Conservation (phyloP, 2,329 filamentous ascomycete species). For the Exophiala viscosa region DNA sequence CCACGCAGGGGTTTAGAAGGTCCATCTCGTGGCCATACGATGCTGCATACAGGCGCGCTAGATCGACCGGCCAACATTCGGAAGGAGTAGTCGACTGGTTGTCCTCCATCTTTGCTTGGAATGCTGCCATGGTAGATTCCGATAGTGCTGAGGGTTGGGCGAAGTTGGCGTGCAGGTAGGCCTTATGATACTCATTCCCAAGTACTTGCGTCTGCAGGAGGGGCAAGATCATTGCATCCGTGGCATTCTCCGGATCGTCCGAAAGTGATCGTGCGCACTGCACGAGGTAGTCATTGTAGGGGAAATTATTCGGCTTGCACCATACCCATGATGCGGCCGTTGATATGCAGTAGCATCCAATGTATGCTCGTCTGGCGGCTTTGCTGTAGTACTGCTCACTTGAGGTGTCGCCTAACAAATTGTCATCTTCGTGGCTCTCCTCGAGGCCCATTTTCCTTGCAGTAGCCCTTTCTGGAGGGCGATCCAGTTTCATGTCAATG, state of each 20-base stretch:
- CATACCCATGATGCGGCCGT: conserved; percentile 4
- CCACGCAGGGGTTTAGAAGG: conserved; percentile 4
- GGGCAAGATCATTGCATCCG: conserved; percentile 2
- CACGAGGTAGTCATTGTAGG: neutral
- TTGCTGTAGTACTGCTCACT: conserved; percentile 3
- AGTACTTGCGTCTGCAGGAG: neutral
- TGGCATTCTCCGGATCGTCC: conserved; percentile 1
- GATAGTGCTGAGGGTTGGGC: neutral
- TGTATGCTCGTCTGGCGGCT: conserved; percentile 2
- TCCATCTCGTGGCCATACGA: conserved; percentile 8
- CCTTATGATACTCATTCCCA: conserved; percentile 1
- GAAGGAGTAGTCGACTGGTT: neutral
- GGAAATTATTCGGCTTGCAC: conserved; percentile 5
- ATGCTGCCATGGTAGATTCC: neutral
- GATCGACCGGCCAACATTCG: neutral
- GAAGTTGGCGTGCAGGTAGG: neutral
- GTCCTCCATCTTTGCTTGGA: neutral
- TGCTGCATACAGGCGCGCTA: neutral
- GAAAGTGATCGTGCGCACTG: conserved; percentile 3
- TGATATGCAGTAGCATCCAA: conserved; percentile 7
- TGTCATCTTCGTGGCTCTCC: neutral
- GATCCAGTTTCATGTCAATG: conserved; percentile 5
- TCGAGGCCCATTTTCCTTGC: neutral
- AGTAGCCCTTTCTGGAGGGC: neutral
- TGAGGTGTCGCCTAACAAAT: neutral